A percentile compares a stretch with the other conserved stretches of the same genome.
phyloP scores from a whole-genome alignment of 108 stramenopile species.

The Nitzschia putrida region DNA sequence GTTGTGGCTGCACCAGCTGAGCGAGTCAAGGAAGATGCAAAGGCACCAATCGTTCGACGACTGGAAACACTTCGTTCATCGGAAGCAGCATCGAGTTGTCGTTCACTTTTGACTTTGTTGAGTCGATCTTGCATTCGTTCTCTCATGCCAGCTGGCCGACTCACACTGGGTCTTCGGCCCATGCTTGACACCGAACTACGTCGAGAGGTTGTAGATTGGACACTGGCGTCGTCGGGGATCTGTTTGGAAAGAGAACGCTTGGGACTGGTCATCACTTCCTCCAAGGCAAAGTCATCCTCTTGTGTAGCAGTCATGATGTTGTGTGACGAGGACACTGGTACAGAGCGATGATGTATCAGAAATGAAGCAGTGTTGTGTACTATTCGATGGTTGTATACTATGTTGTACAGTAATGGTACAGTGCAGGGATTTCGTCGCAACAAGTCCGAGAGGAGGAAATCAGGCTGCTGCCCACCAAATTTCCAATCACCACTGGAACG shows the following conservation, averaged over 20 bases:
- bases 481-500: too few relatives aligned
- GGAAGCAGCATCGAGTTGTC: neutral
- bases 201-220: neutral
- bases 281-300: neutral
- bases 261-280: neutral
- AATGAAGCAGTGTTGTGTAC: too few relatives aligned
- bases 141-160: slow-evolving; percentile 14
- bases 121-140: slow-evolving; percentile 18
- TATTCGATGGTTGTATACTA: too few relatives aligned
- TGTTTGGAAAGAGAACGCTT: neutral
- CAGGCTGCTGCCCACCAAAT: too few relatives aligned
- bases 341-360: too few relatives aligned
- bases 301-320: neutral
- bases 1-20: neutral
- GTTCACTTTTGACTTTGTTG: slow-evolving; percentile 5
- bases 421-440: too few relatives aligned
- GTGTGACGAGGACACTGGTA: too few relatives aligned
- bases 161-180: neutral
- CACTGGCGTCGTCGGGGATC: neutral
- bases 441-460: too few relatives aligned
- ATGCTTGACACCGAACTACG: neutral
- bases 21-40: neutral
- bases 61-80: neutral
- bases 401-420: too few relatives aligned
- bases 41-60: neutral